Conservation (phyloP, 2,329 filamentous ascomycete genomes). For the Aspergillus aculeatinus region DNA sequence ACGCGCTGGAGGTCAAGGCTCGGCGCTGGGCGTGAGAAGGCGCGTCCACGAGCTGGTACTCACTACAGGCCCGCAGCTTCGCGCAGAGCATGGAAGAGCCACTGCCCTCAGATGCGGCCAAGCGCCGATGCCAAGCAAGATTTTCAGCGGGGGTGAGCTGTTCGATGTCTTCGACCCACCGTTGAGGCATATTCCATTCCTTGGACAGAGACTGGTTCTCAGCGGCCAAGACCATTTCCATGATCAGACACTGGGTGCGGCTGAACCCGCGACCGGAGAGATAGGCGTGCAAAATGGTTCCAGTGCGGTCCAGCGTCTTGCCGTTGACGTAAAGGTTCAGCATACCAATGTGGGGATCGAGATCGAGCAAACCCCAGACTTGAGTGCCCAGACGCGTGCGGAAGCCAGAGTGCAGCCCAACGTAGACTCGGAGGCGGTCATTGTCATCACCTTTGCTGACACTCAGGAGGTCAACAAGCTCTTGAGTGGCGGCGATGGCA, state of each 20-base stretch:
- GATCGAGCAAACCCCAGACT: conserved; percentile 22
- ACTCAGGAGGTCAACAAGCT: conserved; percentile 13
- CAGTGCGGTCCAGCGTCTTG: conserved; percentile 32
- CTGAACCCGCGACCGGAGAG: conserved; percentile 32
- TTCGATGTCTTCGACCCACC: conserved; percentile 37
- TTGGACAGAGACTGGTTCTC: conserved; percentile 18
- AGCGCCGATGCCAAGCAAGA: conserved; percentile 19
- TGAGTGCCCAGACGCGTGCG: conserved; percentile 19
- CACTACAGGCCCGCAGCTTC: conserved; percentile 21
- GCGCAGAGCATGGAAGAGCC: conserved; percentile 8
- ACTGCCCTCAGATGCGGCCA: conserved; percentile 9
- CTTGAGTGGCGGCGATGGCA: neutral
- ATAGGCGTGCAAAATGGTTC: conserved; percentile 40
- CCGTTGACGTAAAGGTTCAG: conserved; percentile 36
- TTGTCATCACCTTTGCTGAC: conserved; percentile 8
- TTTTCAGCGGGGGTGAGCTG: conserved; percentile 35
- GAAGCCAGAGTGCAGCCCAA: conserved; percentile 26
- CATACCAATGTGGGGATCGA: conserved; percentile 5
- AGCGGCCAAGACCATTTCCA: conserved; percentile 32
- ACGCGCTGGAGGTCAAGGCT: conserved; percentile 37
- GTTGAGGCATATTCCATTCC: conserved; percentile 24
- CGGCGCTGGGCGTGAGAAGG: conserved; percentile 41
- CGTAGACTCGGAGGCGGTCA: conserved; percentile 16
- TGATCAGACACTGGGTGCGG: conserved; percentile 30
- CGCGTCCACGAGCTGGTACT: conserved; percentile 27